Evolutionary conservation across 345 rosid genomes (phyloP).

Genomic region (Leavenworthia alabamica): DNA sequence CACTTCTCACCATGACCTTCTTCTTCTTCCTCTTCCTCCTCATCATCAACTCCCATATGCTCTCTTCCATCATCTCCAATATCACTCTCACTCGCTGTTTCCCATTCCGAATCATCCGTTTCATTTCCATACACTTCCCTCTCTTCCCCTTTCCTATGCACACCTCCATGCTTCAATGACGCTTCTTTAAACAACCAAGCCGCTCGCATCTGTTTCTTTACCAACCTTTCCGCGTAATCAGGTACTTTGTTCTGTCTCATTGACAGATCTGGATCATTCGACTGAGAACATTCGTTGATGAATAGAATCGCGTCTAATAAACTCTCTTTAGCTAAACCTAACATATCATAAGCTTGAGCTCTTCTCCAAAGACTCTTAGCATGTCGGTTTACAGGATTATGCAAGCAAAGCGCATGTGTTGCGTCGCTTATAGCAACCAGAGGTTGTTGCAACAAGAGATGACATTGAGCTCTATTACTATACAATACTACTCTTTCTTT

Average conservation of each 20-base stretch:
- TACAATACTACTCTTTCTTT: slow-evolving; percentile 93
- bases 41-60: slow-evolving; percentile 64
- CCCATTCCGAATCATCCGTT: slow-evolving; percentile 93
- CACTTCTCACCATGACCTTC: slow-evolving; percentile 31
- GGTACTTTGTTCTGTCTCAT: slow-evolving; percentile 95
- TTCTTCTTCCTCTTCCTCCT: slow-evolving; percentile 52
- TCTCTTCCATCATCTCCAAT: slow-evolving; percentile 80
- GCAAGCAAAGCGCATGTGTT: slow-evolving; percentile 80
- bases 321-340: slow-evolving; percentile 89
- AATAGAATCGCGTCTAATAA: slow-evolving; percentile 93
- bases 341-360: slow-evolving; percentile 97
- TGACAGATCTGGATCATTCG: slow-evolving; percentile 88
- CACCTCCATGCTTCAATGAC: slow-evolving; percentile 82
- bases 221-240: slow-evolving; percentile 91
- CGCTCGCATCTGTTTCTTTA: slow-evolving; percentile 96
- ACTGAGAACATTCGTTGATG: slow-evolving; percentile 94
- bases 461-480: slow-evolving; percentile 95
- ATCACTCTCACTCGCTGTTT: slow-evolving; percentile 94
- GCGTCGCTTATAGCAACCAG: slow-evolving; percentile 89
- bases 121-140: slow-evolving; percentile 67
- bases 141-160: slow-evolving; percentile 61
- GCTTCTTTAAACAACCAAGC: slow-evolving; percentile 99
- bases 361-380: slow-evolving; percentile 99
- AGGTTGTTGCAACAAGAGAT: slow-evolving; percentile 91
- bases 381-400: slow-evolving; percentile 80